phyloP scores from a whole-genome alignment of 2,329 filamentous ascomycete genomes.

The Neonectria neomacrospora region DNA sequence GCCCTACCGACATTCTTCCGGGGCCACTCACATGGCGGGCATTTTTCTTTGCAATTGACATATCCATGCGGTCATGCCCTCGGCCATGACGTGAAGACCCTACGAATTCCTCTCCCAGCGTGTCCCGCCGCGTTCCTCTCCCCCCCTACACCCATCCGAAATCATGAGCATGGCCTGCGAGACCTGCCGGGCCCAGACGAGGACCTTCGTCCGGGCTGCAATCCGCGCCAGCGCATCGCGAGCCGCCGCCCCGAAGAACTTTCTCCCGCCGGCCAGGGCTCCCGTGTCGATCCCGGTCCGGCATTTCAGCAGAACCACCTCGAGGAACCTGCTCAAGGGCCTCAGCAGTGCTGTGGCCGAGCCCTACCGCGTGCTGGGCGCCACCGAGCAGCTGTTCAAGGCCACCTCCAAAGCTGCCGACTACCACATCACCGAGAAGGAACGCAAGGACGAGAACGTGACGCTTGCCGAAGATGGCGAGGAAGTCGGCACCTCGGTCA shows the following conservation, averaged over 20 bases:
- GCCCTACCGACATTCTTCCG: conserved; percentile 43
- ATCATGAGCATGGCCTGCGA: conserved; percentile 57
- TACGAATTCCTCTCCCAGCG: conserved; percentile 20
- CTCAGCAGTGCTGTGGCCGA: conserved; percentile 51
- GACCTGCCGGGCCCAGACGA: conserved; percentile 59
- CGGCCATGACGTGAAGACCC: conserved; percentile 47
- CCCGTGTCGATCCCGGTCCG: conserved; percentile 40
- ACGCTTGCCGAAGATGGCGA: conserved; percentile 81
- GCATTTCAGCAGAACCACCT: conserved; percentile 51
- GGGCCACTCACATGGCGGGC: conserved; percentile 38
- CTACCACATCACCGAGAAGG: conserved; percentile 78
- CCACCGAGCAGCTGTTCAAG: conserved; percentile 82
- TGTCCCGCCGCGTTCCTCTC: conserved; percentile 14
- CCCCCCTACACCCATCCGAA: conserved; percentile 2
- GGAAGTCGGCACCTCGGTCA: conserved; percentile 71
- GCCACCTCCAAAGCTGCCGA: conserved; percentile 77
- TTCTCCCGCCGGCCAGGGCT: conserved; percentile 30
- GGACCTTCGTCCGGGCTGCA: conserved; percentile 51
- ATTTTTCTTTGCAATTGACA: conserved; percentile 37
- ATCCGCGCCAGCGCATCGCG: conserved; percentile 45
- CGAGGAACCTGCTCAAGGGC: conserved; percentile 48
- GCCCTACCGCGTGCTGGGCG: conserved; percentile 80
- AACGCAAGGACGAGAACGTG: conserved; percentile 73
- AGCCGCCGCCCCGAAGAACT: conserved; percentile 40
- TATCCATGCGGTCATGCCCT: conserved; percentile 44